Base-by-base conservation (phyloP, 495 filamentous ascomycete genomes). In the Podospora anserina region DNA sequence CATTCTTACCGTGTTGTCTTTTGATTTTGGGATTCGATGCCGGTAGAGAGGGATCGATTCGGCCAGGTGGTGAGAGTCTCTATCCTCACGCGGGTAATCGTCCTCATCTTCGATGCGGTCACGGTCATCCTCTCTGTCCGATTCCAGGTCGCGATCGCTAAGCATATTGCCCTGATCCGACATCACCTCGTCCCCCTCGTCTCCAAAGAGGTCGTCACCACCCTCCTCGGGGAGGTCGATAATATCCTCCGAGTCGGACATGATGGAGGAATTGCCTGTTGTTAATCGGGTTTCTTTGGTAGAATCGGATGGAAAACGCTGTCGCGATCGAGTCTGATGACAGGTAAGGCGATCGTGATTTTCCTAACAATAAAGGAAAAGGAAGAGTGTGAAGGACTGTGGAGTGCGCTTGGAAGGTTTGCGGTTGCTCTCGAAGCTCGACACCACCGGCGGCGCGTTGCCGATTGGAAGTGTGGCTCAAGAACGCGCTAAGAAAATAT, bases 101-200 rank as follows among this genome's bases (percentile, higher is more conserved):
- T 84, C 84, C 1, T 76, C 76, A n/a, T 87, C 84, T 69, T 82
- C 81, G 57, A 76, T 71, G 26, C 73, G 75, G 15, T 72, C 62
- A 7, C 72, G 76, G 9, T 82, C 80, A 30, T 84, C 83, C 64
- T 93, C 91, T 70, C 90, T 89, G n/a, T 89, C 93, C 11, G 93
- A 97, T 68, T 89, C 91, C 1, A 96, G 80, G 28, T 93, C 92
- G 59, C 87, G 84, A 74, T 96, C 92, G 73, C 86, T 89, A 68
- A 79, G 70, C 27, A 74, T 72, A 66, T 79, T 79, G 61, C 74
- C 76, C 68, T 0, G 69, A 75, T 61, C 66, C 64, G 63, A 75
- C 71, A 59, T 72, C 82, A 74, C 70, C n/a, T 19, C 78, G 30
- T 79, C 78, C 63, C 77, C 82, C 26, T 80, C 82, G 61, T 81